Conservation (phyloP, 331 rosid genomes). For the Cydonia oblonga region DNA sequence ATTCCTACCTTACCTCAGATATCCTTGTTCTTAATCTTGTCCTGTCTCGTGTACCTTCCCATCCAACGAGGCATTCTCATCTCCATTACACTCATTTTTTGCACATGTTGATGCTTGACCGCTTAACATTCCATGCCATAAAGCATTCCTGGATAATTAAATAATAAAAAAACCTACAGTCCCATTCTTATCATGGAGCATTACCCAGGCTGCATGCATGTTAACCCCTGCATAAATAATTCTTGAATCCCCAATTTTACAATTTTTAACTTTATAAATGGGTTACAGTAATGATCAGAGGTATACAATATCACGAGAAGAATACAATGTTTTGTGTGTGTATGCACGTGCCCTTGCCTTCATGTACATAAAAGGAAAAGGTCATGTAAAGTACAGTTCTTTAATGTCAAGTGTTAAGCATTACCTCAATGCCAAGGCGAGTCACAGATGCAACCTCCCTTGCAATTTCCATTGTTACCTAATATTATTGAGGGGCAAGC, state of each 20-base stretch:
- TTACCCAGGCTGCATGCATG: background rate
- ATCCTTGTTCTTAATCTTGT: too few species aligned
- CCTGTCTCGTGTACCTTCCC: too few species aligned
- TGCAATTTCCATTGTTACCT: conserved; percentile 89
- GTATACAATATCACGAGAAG: background rate
- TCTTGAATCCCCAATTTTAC: background rate
- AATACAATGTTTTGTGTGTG: background rate
- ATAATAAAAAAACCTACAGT: background rate
- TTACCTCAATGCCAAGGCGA: conserved; percentile 94
- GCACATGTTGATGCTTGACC: too few species aligned
- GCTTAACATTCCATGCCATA: too few species aligned
- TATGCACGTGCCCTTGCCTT: background rate
- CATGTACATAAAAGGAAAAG: background rate
- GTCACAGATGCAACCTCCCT: conserved; percentile 94
- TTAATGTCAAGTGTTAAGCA: background rate
- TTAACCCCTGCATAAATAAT: background rate
- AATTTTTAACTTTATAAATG: background rate
- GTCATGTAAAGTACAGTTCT: background rate
- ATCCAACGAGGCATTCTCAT: too few species aligned
- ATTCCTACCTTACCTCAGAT: too few species aligned
- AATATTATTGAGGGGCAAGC: background rate
- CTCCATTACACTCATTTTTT: too few species aligned
- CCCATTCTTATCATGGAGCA: background rate
- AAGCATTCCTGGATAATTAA: too few species aligned
- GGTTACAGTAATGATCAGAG: background rate